phyloP scores from a whole-genome alignment of 345 rosid species.

The Hirschfeldia incana region DNA sequence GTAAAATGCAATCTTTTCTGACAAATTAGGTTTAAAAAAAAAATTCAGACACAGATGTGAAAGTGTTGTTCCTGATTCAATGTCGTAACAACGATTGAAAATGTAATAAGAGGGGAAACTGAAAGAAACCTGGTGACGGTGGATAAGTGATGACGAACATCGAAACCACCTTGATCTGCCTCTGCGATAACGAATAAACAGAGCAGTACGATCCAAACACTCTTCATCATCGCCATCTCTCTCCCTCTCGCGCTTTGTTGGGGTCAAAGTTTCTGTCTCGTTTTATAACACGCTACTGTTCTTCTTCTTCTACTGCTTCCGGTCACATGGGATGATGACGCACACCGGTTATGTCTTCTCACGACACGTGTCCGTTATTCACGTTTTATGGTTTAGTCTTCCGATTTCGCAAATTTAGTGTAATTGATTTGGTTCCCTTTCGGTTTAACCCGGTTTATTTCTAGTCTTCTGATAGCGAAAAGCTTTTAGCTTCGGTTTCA shows the following conservation, averaged over 20 bases:
- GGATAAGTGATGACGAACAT: constrained; percentile 73
- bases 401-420: not conserved
- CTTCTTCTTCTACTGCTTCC: not conserved
- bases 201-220: constrained; percentile 28
- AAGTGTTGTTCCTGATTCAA: constrained; percentile 10
- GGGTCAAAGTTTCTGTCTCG: not conserved
- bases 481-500: not conserved
- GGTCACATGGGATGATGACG: not conserved
- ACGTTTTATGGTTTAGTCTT: not conserved
- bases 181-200: constrained; percentile 30
- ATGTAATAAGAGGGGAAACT: not conserved
- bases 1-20: not conserved
- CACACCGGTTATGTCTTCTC: not conserved
- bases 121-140: constrained; percentile 61
- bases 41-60: not conserved
- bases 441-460: too few species aligned
- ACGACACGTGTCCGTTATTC: constrained; percentile 22
- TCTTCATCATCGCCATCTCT: constrained; percentile 22
- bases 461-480: too few species aligned
- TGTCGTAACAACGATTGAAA: not conserved
- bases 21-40: not conserved
- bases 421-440: not conserved
- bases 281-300: not conserved
- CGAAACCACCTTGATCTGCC: constrained; percentile 51
- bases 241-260: constrained; percentile 4